A percentile compares a stretch with the other conserved stretches of the same genome.
phyloP scores from a whole-genome alignment of 2,329 filamentous ascomycete species.

The Cordyceps javanica region DNA sequence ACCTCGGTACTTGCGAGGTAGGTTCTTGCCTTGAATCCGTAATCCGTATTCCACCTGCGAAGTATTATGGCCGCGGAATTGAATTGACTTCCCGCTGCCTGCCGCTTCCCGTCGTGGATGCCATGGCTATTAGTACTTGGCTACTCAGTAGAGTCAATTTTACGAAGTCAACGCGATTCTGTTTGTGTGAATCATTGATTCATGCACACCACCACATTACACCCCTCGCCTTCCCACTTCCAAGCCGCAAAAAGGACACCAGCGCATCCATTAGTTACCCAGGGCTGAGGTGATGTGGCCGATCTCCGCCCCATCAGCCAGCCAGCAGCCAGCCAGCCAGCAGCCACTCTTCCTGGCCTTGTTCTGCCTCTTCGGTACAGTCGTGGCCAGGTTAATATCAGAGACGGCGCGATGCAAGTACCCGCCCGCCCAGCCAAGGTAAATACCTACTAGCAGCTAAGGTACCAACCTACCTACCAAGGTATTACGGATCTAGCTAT shows the following conservation, averaged over 20 bases:
- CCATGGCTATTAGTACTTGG: too few relatives aligned
- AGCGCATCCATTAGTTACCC: not conserved
- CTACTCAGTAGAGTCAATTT: not conserved
- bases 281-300: not conserved
- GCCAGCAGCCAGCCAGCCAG: not conserved
- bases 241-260: not conserved
- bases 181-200: not conserved
- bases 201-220: too few relatives aligned
- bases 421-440: too few relatives aligned
- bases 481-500: too few relatives aligned
- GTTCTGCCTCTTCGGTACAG: too few relatives aligned
- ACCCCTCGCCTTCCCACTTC: too few relatives aligned
- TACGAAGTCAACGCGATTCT: not conserved
- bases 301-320: slow-evolving; percentile 1
- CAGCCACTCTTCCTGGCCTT: not conserved
- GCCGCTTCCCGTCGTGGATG: not conserved
- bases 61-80: not conserved
- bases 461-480: too few relatives aligned
- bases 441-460: too few relatives aligned
- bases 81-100: not conserved
- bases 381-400: not conserved
- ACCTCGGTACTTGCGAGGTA: too few relatives aligned
- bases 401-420: too few relatives aligned
- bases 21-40: too few relatives aligned
- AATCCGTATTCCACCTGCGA: too few relatives aligned